Percentiles rank a stretch among this genome's conserved stretches.
These are phyloP conservation scores for Metarhizium rileyi DNA, from an alignment of 2,329 filamentous ascomycete species.

Conservation along the genomic window DNA sequence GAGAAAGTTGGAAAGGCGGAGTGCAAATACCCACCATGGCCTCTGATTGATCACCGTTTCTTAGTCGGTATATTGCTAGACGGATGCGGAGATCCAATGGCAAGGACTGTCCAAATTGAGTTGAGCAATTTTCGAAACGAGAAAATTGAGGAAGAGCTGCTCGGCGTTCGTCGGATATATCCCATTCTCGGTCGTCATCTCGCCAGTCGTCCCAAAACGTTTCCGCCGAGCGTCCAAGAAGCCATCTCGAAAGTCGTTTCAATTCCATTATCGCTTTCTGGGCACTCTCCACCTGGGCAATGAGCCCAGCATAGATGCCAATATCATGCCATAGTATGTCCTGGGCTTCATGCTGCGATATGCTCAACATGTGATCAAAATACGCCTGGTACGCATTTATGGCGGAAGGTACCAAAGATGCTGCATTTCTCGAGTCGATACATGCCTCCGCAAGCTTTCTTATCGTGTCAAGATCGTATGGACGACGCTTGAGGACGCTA, in stretches of 20 bases:
- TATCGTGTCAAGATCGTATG: slow-evolving; percentile 44
- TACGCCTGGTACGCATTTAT: slow-evolving; percentile 39
- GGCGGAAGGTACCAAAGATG: slow-evolving; percentile 27
- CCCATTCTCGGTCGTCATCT: slow-evolving; percentile 83
- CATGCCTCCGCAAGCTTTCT: slow-evolving; percentile 48
- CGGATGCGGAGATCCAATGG: slow-evolving; percentile 78
- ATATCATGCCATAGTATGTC: slow-evolving; percentile 67
- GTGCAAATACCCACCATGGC: slow-evolving; percentile 50
- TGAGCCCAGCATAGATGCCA: slow-evolving; percentile 75
- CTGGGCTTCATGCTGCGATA: slow-evolving; percentile 22
- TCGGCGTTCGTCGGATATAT: slow-evolving; percentile 62
- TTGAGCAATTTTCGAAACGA: slow-evolving; percentile 38
- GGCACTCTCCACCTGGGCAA: slow-evolving; percentile 54
- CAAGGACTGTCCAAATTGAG: slow-evolving; percentile 61
- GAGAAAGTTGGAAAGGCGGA: neutral
- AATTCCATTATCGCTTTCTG: slow-evolving; percentile 58
- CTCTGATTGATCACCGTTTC: slow-evolving; percentile 58
- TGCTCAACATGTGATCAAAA: slow-evolving; percentile 31
- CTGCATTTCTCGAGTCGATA: slow-evolving; percentile 40
- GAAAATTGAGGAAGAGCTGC: slow-evolving; percentile 50
- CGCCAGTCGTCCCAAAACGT: slow-evolving; percentile 63
- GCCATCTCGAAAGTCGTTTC: slow-evolving; percentile 68
- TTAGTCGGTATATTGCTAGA: slow-evolving; percentile 73
- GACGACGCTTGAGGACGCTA: slow-evolving; percentile 40
- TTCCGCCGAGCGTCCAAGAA: slow-evolving; percentile 67